Evolutionary conservation across 768 basidiomycete genomes (phyloP), one percentile per base, ranked within the genome.

Genomic region (Lentinula boryana): DNA sequence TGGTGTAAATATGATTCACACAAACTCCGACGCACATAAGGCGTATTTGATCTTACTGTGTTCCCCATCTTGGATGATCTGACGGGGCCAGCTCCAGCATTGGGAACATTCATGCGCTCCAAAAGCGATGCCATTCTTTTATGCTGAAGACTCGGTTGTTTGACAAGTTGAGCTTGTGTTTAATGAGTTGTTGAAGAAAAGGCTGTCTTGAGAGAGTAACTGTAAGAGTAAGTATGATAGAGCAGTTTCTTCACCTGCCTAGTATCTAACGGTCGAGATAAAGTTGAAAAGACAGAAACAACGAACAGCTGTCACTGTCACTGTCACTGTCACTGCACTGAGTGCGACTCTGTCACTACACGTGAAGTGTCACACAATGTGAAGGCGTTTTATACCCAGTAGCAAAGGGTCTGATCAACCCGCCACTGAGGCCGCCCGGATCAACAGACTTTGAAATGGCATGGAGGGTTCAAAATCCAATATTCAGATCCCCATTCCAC

Each of bases 111-210:
- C 77, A 86, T 80, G 46, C 84, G 83, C 67, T 85, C 82, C 60
- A 86, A 82, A 33, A 86, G 75, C 41, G 84, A 85, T 51, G 84
- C 78, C 82, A 84, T 84, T 52, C 27, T 27, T 27, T 27, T 27
- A 27, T 3, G 27, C 27, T 27, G 27, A 27, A 27, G 27, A 27
- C 4, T 27, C 27, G 27, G 27, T 27, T 27, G 12, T 13, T 4
- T 9, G 51, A 32, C 9, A 35, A 32, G 12, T 35, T 52, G 4
- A 10, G 9, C 31, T 51, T 51, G 7, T 27, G 5, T 4, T 32
- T 51, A 27, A 27, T 27, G 27, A 27, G 27, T 27, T 3, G 27
- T 27, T 27, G 27, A 3, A 27, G 27, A 43, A 43, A 43, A 43
- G 16, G 41, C 16, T 43, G 41, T n/a, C 41, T 15, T 7, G 6